Conservation (phyloP, 2,329 filamentous ascomycete genomes). For the Fusarium albosuccineum region DNA sequence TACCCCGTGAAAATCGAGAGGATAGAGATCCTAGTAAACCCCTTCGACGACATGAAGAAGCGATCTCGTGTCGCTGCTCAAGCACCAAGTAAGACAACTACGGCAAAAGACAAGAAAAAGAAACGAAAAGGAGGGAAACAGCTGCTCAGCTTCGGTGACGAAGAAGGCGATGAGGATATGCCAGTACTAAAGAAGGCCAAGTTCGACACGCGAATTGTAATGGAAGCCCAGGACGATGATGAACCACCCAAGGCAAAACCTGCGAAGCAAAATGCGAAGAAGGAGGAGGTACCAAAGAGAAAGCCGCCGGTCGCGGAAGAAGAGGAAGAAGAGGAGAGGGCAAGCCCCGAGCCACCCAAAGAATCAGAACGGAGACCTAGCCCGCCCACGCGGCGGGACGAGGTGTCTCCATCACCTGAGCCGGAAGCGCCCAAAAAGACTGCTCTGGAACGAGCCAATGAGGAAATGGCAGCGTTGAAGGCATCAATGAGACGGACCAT, state of each 20-base stretch:
- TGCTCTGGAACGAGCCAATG: conserved; percentile 77
- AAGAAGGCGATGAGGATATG: conserved; percentile 67
- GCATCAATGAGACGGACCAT: conserved; percentile 82
- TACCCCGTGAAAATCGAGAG: conserved; percentile 85
- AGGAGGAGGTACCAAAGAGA: conserved; percentile 44
- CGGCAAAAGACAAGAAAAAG: conserved; percentile 70
- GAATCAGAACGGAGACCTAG: conserved; percentile 29
- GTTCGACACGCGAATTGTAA: conserved; percentile 81
- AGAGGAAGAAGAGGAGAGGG: conserved; percentile 22
- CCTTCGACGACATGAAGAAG: conserved; percentile 85
- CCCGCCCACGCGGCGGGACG: conserved; percentile 24
- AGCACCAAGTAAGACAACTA: conserved; percentile 52
- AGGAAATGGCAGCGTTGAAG: conserved; percentile 84
- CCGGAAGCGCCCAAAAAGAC: conserved; percentile 57
- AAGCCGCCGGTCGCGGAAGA: conserved; percentile 31
- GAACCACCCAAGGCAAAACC: conserved; percentile 44
- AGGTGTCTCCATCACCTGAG: conserved; percentile 41
- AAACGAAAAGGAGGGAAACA: conserved; percentile 83
- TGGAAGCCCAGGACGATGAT: conserved; percentile 60
- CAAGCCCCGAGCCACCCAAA: conserved; percentile 8
- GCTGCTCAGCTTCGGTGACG: conserved; percentile 82
- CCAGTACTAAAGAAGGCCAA: conserved; percentile 81
- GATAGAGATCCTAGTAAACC: conserved; percentile 83
- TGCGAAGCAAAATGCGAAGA: conserved; percentile 48
- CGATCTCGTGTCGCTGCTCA: conserved; percentile 69